These are phyloP conservation scores for Arthrobotrys entomopaga DNA, from an alignment of 2,329 filamentous ascomycete species.

Conservation along the genomic window DNA sequence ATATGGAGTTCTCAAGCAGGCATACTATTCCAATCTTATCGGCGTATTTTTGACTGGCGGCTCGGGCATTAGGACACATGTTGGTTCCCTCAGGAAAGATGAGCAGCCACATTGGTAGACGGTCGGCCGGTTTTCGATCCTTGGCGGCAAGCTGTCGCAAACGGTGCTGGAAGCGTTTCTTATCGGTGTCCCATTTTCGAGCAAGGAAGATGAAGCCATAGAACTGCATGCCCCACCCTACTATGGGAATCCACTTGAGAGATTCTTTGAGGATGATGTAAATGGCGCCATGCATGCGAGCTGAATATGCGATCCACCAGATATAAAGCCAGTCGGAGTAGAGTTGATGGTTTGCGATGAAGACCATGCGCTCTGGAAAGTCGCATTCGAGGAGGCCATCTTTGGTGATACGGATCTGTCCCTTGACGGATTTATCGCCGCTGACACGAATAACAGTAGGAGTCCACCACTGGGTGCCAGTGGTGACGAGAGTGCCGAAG, in stretches of 20 bases:
- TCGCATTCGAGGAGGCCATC: conserved; percentile 80
- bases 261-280: conserved; percentile 93
- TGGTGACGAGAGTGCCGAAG: conserved; percentile 80
- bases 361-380: conserved; percentile 81
- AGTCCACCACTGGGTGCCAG: conserved; percentile 87
- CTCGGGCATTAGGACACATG: conserved; percentile 74
- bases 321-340: conserved; percentile 94
- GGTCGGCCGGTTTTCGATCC: conserved; percentile 67
- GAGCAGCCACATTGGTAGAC: conserved; percentile 84
- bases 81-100: conserved; percentile 92
- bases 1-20: neutral
- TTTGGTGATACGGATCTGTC: conserved; percentile 74
- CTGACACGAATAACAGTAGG: conserved; percentile 84
- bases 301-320: conserved; percentile 93
- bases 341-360: conserved; percentile 90
- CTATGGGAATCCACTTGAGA: conserved; percentile 79
- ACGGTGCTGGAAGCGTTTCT: conserved; percentile 77
- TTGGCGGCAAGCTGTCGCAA: conserved; percentile 75
- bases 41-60: conserved; percentile 78
- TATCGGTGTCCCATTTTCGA: conserved; percentile 85
- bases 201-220: conserved; percentile 92
- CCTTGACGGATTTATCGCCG: conserved; percentile 80
- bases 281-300: conserved; percentile 82
- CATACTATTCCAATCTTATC: conserved; percentile 73
- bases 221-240: conserved; percentile 81